phyloP scores from a whole-genome alignment of 2,329 filamentous ascomycete species.

The Diplodia scrobiculata region DNA sequence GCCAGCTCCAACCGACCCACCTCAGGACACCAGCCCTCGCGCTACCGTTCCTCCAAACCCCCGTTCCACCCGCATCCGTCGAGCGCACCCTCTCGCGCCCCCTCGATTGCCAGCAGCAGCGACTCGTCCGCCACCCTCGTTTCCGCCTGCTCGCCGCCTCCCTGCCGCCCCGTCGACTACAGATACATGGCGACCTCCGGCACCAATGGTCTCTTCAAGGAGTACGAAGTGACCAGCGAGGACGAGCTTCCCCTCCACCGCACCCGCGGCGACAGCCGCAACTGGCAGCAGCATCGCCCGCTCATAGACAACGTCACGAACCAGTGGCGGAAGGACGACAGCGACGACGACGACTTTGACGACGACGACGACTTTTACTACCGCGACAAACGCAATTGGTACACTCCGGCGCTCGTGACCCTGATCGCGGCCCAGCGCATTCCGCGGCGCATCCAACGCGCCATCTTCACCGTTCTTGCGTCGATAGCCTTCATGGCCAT shows the following conservation, averaged over 20 bases:
- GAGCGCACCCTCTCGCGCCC: neutral
- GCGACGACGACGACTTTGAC: slow-evolving; percentile 47
- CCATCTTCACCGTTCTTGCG: slow-evolving; percentile 40
- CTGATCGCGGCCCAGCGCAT: slow-evolving; percentile 37
- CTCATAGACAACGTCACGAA: slow-evolving; percentile 36
- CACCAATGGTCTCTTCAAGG: slow-evolving; percentile 21
- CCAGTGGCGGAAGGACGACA: slow-evolving; percentile 35
- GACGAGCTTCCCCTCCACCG: slow-evolving; percentile 22
- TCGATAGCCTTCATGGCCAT: slow-evolving; percentile 37
- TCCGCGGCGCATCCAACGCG: slow-evolving; percentile 43
- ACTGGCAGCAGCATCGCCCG: slow-evolving; percentile 29
- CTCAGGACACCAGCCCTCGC: slow-evolving; percentile 3
- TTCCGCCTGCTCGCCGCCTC: slow-evolving; percentile 16
- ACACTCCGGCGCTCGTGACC: slow-evolving; percentile 40
- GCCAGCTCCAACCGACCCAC: neutral
- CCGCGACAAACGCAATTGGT: slow-evolving; percentile 40
- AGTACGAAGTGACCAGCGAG: slow-evolving; percentile 12
- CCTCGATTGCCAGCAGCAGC: slow-evolving; percentile 18
- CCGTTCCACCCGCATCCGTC: slow-evolving; percentile 2
- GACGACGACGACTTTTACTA: slow-evolving; percentile 47
- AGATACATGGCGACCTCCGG: slow-evolving; percentile 26
- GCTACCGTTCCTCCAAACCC: neutral
- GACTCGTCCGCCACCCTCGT: slow-evolving; percentile 26
- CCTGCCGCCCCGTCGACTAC: slow-evolving; percentile 8
- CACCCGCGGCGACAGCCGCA: slow-evolving; percentile 3